Conservation (phyloP, 176 grass and related monocot species). For the Calamus simplicifolius region DNA sequence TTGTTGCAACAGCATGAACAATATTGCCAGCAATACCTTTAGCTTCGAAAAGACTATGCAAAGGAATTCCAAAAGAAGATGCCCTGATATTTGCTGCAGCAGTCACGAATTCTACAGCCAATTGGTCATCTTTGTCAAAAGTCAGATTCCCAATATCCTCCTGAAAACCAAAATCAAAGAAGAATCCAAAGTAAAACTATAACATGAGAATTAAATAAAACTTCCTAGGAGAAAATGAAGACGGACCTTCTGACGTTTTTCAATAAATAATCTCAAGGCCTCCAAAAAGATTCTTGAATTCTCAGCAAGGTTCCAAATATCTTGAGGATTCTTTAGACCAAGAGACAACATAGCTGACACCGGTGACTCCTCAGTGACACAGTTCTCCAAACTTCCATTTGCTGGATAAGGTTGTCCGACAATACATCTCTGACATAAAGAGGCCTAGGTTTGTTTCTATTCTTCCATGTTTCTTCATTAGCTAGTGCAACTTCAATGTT, state of each 20-base stretch:
- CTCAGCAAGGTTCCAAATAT: conserved; percentile 78
- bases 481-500: conserved; percentile 71
- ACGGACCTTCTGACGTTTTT: conserved; percentile 71
- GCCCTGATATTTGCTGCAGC: conserved; percentile 96
- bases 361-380: conserved; percentile 24
- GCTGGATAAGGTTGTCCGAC: conserved; percentile 30
- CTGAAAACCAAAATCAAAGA: conserved; percentile 30
- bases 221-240: neutral
- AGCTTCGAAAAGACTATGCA: conserved; percentile 94
- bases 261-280: conserved; percentile 74
- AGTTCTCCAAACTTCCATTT: conserved; percentile 35
- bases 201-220: neutral
- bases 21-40: conserved; percentile 99
- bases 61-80: conserved; percentile 82
- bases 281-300: conserved; percentile 92
- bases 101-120: conserved; percentile 93
- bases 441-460: conserved; percentile 53
- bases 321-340: conserved; percentile 81
- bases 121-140: conserved; percentile 98
- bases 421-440: conserved; percentile 57
- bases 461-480: conserved; percentile 98
- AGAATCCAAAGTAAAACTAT: neutral
- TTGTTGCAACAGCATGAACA: conserved; percentile 98
- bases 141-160: conserved; percentile 76
- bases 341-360: conserved; percentile 63